phyloP scores from a whole-genome alignment of 2,329 filamentous ascomycete species.

The Anthostomella pinea region DNA sequence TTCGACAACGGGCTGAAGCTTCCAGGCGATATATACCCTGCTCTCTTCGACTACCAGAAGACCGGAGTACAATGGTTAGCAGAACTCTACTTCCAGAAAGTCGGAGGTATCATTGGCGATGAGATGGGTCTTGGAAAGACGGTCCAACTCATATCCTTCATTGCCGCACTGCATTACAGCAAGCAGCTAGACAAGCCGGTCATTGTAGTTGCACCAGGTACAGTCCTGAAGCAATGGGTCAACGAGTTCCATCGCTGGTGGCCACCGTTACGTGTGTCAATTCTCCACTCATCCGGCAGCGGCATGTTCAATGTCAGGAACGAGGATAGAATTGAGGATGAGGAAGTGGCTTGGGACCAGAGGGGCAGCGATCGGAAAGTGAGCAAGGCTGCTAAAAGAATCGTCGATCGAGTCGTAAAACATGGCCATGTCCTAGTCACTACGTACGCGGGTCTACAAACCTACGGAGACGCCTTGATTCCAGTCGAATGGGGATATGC shows the following conservation, averaged over 20 bases:
- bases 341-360: conserved; percentile 53
- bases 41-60: conserved; percentile 94
- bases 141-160: conserved; percentile 67
- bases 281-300: conserved; percentile 90
- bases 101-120: conserved; percentile 92
- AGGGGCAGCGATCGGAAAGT: conserved; percentile 47
- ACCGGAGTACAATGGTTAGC: conserved; percentile 96
- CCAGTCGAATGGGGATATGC: conserved; percentile 89
- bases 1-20: conserved; percentile 75
- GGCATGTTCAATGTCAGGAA: conserved; percentile 83
- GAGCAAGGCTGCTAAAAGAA: conserved; percentile 69
- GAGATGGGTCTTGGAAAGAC: conserved; percentile 99
- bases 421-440: conserved; percentile 93
- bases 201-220: conserved; percentile 90
- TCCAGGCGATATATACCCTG: conserved; percentile 89
- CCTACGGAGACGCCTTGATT: conserved; percentile 79
- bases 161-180: conserved; percentile 91
- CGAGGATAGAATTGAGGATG: conserved; percentile 57
- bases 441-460: conserved; percentile 93
- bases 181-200: conserved; percentile 79
- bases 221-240: conserved; percentile 95
- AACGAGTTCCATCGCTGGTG: conserved; percentile 99
- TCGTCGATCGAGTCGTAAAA: conserved; percentile 76
- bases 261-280: conserved; percentile 96
- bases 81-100: conserved; percentile 83